Evolutionary conservation across 2,329 filamentous ascomycete species (phyloP).

Genomic region (Hansfordia pulvinata): DNA sequence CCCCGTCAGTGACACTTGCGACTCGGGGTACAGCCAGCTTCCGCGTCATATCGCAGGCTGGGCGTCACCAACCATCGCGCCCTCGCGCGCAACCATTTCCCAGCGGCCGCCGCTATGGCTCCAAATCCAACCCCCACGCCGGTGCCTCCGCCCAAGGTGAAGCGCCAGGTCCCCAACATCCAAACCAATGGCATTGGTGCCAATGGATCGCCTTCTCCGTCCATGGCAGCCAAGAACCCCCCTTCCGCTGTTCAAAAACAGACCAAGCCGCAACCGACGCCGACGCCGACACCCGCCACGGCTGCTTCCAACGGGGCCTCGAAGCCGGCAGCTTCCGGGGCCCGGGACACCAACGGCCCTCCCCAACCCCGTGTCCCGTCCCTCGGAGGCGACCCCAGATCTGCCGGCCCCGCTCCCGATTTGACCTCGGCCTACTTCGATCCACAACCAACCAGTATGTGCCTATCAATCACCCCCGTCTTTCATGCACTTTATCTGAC

Average conservation of each 20-base stretch:
- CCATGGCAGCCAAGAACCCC: constrained; percentile 39
- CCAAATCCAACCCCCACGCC: constrained; percentile 21
- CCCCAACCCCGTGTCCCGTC: too few relatives aligned
- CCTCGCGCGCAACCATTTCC: too few relatives aligned
- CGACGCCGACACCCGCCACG: background rate
- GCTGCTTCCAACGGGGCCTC: constrained; percentile 20
- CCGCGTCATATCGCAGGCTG: too few relatives aligned
- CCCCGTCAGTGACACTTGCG: too few relatives aligned
- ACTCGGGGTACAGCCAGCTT: too few relatives aligned
- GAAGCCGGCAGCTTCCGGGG: too few relatives aligned
- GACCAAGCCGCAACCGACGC: background rate
- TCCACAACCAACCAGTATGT: constrained; percentile 25
- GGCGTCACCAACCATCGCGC: too few relatives aligned
- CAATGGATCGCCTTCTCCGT: constrained; percentile 40
- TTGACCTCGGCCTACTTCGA: constrained; percentile 23
- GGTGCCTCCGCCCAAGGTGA: constrained; percentile 47
- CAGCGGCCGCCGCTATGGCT: constrained; percentile 32
- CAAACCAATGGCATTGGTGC: constrained; percentile 51
- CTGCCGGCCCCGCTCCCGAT: too few relatives aligned
- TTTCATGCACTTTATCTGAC: constrained; percentile 7
- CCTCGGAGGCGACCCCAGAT: too few relatives aligned
- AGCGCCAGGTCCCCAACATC: constrained; percentile 58
- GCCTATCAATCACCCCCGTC: constrained; percentile 26
- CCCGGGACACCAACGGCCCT: too few relatives aligned
- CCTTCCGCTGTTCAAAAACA: too few relatives aligned